Evolutionary conservation across 2,329 filamentous ascomycete genomes (phyloP).

Genomic region (Lasiodiplodia hormozganensis): DNA sequence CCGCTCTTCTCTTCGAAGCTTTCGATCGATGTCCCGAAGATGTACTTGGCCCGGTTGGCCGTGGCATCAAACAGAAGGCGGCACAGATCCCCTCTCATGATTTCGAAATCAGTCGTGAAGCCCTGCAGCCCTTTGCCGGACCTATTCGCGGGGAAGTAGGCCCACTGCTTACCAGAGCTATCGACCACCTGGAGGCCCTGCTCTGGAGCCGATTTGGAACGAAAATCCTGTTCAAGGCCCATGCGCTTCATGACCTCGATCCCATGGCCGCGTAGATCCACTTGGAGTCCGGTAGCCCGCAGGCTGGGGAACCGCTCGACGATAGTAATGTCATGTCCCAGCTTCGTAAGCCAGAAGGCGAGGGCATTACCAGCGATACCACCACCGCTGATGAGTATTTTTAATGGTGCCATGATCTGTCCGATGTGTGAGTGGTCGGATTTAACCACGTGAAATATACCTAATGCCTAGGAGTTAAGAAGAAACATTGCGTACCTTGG

Average conservation of each 20-base stretch:
- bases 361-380: constrained; percentile 47
- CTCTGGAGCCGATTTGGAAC: constrained; percentile 54
- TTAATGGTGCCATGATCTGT: constrained; percentile 31
- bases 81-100: constrained; percentile 65
- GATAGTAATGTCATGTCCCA: constrained; percentile 44
- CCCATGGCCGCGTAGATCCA: constrained; percentile 62
- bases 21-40: constrained; percentile 43
- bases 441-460: neutral
- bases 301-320: constrained; percentile 52
- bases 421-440: neutral
- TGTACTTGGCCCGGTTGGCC: constrained; percentile 38
- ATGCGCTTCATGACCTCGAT: constrained; percentile 60
- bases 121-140: constrained; percentile 44
- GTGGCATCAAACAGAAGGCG: constrained; percentile 57
- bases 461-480: too few relatives aligned
- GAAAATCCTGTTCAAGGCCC: constrained; percentile 56
- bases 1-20: constrained; percentile 39
- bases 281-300: constrained; percentile 58
- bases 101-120: constrained; percentile 64
- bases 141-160: constrained; percentile 50
- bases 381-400: constrained; percentile 41
- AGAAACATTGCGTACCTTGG: neutral
- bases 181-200: constrained; percentile 49
- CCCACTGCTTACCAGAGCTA: constrained; percentile 34
- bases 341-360: constrained; percentile 57